Percentiles rank a stretch among this genome's conserved stretches.
phyloP scores from a whole-genome alignment of 257 asterid genomes.

The Catharanthus roseus region DNA sequence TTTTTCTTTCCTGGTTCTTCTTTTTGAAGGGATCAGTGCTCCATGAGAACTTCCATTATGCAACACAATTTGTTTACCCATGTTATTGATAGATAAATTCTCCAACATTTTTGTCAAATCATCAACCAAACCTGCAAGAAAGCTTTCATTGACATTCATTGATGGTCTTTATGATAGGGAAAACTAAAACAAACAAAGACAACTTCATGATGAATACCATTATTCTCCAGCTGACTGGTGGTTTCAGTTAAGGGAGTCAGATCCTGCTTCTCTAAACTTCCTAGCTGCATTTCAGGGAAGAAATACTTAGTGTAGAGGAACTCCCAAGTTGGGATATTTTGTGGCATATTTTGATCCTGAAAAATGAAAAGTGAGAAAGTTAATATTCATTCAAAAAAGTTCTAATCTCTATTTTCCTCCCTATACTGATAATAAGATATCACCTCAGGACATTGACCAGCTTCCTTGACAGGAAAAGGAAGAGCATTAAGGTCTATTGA shows the following conservation, averaged over 20 bases:
- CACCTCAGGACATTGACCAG: background rate
- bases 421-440: background rate
- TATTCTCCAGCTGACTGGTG: background rate
- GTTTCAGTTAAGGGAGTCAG: background rate
- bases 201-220: background rate
- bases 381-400: background rate
- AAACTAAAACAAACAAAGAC: background rate
- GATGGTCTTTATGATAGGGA: background rate
- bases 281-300: background rate
- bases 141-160: too few species aligned
- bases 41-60: background rate
- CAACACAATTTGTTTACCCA: background rate
- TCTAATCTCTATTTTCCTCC: background rate
- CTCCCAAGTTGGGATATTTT: background rate
- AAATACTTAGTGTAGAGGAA: too few species aligned
- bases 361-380: background rate
- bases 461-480: background rate
- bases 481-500: background rate
- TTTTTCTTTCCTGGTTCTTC: constrained; percentile 13
- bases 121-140: background rate
- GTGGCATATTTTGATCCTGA: background rate
- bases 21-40: constrained; percentile 17
- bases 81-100: background rate
- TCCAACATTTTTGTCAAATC: background rate
- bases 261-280: background rate